Percentiles rank a stretch among this genome's conserved stretches.
Conservation (phyloP, 2,329 filamentous ascomycete genomes). For the Claviceps paspali region DNA sequence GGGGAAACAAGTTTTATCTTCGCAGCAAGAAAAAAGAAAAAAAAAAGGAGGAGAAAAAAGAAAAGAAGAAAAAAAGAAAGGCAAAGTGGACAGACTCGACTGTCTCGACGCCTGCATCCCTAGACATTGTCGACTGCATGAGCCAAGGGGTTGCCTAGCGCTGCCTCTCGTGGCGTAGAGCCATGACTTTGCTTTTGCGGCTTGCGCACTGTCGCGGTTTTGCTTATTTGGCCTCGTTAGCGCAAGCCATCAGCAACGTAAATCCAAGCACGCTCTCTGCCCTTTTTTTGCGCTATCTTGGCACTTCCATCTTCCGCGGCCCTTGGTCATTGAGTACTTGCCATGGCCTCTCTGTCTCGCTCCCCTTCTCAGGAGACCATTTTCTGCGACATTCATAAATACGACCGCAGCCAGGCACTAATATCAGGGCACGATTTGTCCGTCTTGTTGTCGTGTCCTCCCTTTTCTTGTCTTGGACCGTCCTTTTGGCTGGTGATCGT, state of each 20-base stretch:
- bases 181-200: constrained; percentile 6
- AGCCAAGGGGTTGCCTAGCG: neutral
- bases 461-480: neutral
- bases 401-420: neutral
- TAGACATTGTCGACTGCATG: neutral
- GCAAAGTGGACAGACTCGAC: too few species aligned
- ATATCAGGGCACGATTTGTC: neutral
- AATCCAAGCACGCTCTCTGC: constrained; percentile 1
- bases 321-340: constrained; percentile 3
- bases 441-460: neutral
- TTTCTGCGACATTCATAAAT: constrained; percentile 4
- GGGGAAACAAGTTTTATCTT: neutral
- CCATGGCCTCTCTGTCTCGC: constrained; percentile 5
- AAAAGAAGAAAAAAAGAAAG: too few species aligned
- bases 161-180: neutral
- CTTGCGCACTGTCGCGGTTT: constrained; percentile 4
- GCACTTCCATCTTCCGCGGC: constrained; percentile 4
- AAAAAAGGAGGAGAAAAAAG: neutral
- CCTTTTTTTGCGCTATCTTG: constrained; percentile 4
- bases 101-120: neutral
- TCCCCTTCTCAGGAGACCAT: neutral
- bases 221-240: constrained; percentile 4
- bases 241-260: constrained; percentile 2
- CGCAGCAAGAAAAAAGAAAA: neutral
- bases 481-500: neutral